Evolutionary conservation across 768 basidiomycete species (phyloP).

Genomic region (Postia placenta): DNA sequence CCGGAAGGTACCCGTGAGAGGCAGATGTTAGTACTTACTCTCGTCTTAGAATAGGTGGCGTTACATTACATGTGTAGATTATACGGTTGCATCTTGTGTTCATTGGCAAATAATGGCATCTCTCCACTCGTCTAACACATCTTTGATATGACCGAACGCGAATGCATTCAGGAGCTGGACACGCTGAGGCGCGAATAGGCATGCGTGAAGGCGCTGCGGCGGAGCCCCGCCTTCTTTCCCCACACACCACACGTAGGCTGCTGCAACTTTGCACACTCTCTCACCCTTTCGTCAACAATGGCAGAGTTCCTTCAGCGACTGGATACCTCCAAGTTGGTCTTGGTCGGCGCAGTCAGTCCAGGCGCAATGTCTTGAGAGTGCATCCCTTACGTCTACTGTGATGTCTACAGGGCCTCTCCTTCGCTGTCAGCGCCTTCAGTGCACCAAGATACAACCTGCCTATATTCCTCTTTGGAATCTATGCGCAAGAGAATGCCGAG

Average conservation of each 20-base stretch:
- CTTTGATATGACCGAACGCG: no score
- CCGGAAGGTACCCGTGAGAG: no score
- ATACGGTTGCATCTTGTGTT: no score
- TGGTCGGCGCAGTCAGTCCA: constrained; percentile 52
- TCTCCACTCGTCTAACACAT: no score
- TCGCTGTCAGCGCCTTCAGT: constrained; percentile 46
- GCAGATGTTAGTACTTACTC: no score
- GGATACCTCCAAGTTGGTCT: constrained; percentile 65
- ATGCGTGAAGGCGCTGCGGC: no score
- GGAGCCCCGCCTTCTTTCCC: neutral
- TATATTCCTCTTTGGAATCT: constrained; percentile 73
- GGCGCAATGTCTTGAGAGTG: neutral
- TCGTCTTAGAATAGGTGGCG: no score
- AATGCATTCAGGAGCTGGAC: no score
- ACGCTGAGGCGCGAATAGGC: no score
- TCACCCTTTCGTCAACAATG: constrained; percentile 24
- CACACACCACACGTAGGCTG: neutral
- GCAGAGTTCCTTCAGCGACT: constrained; percentile 65
- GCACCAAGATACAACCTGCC: constrained; percentile 74
- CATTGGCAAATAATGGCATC: no score
- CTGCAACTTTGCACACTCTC: neutral
- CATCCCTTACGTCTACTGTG: neutral
- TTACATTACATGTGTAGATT: no score
- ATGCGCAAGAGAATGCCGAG: constrained; percentile 66
- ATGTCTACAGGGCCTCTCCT: constrained; percentile 49